Percentiles rank a stretch among this genome's conserved stretches.
Conservation (phyloP, 495 filamentous ascomycete species). For the Chaetomium fimeti region DNA sequence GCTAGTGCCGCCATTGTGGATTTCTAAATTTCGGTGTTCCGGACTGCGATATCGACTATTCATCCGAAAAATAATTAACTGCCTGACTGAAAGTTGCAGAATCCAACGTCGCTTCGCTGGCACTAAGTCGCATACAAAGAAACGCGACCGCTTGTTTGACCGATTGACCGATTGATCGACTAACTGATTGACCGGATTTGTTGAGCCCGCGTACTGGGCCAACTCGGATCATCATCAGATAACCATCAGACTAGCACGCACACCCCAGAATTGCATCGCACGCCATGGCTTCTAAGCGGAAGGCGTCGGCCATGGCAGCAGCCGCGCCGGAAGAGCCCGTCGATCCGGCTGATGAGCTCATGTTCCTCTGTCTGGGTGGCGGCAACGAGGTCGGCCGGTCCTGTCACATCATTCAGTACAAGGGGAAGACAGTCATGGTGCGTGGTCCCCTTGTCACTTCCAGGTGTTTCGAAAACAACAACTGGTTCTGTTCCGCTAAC, state of each 20-base stretch:
- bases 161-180: neutral
- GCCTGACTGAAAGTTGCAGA: constrained; percentile 1
- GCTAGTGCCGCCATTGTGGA: neutral
- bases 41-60: neutral
- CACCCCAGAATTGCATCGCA: neutral
- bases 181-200: neutral
- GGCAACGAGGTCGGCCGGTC: constrained; percentile 97
- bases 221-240: neutral
- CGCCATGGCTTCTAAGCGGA: constrained; percentile 73
- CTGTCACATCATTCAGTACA: constrained; percentile 98
- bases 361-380: constrained; percentile 89
- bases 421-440: constrained; percentile 98
- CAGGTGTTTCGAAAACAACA: neutral
- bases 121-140: neutral
- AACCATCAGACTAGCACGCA: neutral
- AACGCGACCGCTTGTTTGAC: neutral
- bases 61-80: neutral
- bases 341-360: constrained; percentile 80
- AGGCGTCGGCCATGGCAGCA: constrained; percentile 64
- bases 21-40: neutral
- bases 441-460: constrained; percentile 31
- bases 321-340: constrained; percentile 63
- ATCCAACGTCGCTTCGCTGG: neutral
- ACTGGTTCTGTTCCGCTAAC: constrained; percentile 22
- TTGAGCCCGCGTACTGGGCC: neutral